Evolutionary conservation across 352 stramenopile species (phyloP).

Genomic region (Thraustotheca clavata): DNA sequence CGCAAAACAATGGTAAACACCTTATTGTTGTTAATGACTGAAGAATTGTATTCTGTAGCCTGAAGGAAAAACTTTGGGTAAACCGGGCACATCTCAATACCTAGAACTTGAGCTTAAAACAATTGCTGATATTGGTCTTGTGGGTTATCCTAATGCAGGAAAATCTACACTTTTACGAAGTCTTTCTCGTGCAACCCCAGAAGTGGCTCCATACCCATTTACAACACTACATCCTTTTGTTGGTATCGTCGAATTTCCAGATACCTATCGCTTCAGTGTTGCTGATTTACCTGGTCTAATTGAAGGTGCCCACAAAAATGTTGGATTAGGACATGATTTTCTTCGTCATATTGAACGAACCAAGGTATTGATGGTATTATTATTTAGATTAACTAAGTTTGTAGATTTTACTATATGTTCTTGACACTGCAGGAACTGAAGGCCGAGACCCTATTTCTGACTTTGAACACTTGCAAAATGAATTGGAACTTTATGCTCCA

Average conservation of each 20-base stretch:
- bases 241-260: conserved; percentile 91
- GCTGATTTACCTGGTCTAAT: conserved; percentile 86
- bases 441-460: conserved; percentile 68
- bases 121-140: conserved; percentile 97
- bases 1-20: conserved; percentile 62
- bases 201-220: conserved; percentile 97
- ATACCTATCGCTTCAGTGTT: conserved; percentile 89
- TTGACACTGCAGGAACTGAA: conserved; percentile 72
- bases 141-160: conserved; percentile 98
- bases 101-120: conserved; percentile 97
- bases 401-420: conserved; percentile 80
- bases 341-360: conserved; percentile 98
- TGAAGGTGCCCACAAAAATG: conserved; percentile 89
- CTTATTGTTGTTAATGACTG: neutral
- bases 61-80: conserved; percentile 71
- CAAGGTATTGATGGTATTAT: conserved; percentile 52
- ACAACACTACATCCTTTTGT: conserved; percentile 96
- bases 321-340: conserved; percentile 98
- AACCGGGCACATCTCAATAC: conserved; percentile 90
- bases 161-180: conserved; percentile 94
- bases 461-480: conserved; percentile 67
- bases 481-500: conserved; percentile 80
- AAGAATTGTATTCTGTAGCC: conserved; percentile 15
- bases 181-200: conserved; percentile 87
- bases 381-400: neutral